Evolutionary conservation across 176 grass and related monocot genomes (phyloP).

Genomic region (Aegilops umbellulata): DNA sequence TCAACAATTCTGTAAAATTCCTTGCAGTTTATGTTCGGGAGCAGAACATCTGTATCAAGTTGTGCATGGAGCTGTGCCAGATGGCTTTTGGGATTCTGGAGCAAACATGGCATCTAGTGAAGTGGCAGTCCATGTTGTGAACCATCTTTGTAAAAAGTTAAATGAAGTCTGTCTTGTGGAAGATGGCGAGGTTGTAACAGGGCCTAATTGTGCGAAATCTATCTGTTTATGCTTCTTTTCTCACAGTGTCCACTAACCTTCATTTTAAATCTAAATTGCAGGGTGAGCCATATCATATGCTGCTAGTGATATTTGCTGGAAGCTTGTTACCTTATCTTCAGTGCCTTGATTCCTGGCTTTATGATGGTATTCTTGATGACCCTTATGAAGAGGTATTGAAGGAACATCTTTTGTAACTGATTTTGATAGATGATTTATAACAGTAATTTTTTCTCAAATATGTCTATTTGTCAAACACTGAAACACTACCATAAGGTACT

Average conservation of each 20-base stretch:
- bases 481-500: not conserved
- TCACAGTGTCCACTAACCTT: not conserved
- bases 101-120: slow-evolving; percentile 46
- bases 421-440: not conserved
- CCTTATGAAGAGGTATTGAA: slow-evolving; percentile 84
- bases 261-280: slow-evolving; percentile 43
- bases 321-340: slow-evolving; percentile 92
- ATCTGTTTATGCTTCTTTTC: not conserved
- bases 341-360: slow-evolving; percentile 92
- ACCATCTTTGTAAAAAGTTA: slow-evolving; percentile 79
- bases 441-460: not conserved
- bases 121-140: slow-evolving; percentile 70
- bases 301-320: slow-evolving; percentile 67
- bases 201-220: slow-evolving; percentile 9
- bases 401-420: not conserved
- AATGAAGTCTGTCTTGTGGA: slow-evolving; percentile 82
- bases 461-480: not conserved
- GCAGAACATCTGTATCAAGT: slow-evolving; percentile 80
- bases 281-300: slow-evolving; percentile 83
- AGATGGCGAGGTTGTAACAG: slow-evolving; percentile 77
- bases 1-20: slow-evolving; percentile 8
- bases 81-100: slow-evolving; percentile 45
- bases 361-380: slow-evolving; percentile 97
- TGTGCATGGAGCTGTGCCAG: slow-evolving; percentile 60
- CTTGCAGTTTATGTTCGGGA: slow-evolving; percentile 68